A percentile compares a stretch with the other conserved stretches of the same genome.
phyloP scores from a whole-genome alignment of 2,329 filamentous ascomycete genomes.

The Colletotrichum liriopes region DNA sequence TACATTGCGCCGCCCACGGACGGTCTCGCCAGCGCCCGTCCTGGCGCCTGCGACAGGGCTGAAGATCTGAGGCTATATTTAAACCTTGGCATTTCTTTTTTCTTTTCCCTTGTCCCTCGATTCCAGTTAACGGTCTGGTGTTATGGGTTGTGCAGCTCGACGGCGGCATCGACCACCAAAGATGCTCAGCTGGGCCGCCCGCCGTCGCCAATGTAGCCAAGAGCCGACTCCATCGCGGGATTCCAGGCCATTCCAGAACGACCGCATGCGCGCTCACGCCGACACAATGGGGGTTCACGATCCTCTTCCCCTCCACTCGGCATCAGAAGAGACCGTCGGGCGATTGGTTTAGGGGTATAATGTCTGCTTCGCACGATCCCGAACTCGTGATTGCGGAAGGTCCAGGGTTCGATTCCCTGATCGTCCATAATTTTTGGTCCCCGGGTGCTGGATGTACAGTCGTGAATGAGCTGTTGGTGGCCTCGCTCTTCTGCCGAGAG shows the following conservation, averaged over 20 bases:
- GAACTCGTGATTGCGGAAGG: constrained; percentile 14
- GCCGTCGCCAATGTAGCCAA: neutral
- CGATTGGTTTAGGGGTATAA: constrained; percentile 30
- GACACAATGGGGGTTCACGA: neutral
- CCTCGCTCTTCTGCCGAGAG: neutral
- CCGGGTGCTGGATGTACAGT: neutral
- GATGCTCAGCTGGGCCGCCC: neutral
- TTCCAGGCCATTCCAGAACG: neutral
- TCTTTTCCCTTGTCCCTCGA: neutral
- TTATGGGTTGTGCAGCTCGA: neutral
- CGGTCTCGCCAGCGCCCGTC: neutral
- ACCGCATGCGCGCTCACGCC: neutral
- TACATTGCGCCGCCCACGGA: neutral
- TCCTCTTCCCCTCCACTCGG: neutral
- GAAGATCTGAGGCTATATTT: constrained; percentile 3
- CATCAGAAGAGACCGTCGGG: neutral
- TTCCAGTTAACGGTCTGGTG: neutral
- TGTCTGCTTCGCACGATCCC: constrained; percentile 20
- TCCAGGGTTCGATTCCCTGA: constrained; percentile 28
- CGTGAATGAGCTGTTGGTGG: neutral
- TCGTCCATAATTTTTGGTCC: neutral
- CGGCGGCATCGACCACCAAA: neutral
- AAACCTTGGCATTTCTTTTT: neutral
- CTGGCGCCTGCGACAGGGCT: neutral
- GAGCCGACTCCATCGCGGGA: neutral